Evolutionary conservation across 768 basidiomycete genomes (phyloP), one percentile per base, ranked within the genome.

Genomic region (Neoboletus brunneissimus): DNA sequence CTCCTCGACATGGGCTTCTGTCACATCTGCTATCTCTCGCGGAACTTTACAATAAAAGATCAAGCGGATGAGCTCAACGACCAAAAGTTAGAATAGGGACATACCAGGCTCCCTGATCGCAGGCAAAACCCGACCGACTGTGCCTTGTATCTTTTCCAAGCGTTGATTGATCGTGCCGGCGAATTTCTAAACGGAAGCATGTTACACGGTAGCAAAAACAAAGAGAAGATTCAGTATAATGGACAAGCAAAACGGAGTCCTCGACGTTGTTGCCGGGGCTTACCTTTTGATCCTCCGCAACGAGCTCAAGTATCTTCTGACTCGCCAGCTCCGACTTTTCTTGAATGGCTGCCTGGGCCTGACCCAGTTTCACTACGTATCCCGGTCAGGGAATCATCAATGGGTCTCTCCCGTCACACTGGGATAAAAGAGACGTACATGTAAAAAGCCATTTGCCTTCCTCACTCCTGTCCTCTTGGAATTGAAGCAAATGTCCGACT

Each of bases 391-490:
- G n/a, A 15, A 12, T 34, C 32, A 53, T 27, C 20, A 2, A n/a
- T 7, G 1, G 11, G 9, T 34, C 25, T 16, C 27, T 25, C 13
- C 22, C 23, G 15, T 12, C 29, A 13, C 15, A 25, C 29, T 22
- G 6, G 11, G 7, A 37, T n/a, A 16, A 48, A 10, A 13, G 10
- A 11, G 13, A 58, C 57, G 42, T 38, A 63, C 62, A 16, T 11
- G 13, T 44, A 25, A 63, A 63, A n/a, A 43, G 16, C 15, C 54
- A 51, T 27, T 55, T 63, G 1, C 62, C 61, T 27, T 63, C 61
- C 34, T 55, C 61, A 8, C 57, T 63, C n/a, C 37, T 53, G 20
- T 63, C 61, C 10, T 63, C 61, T 55, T 63, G 61, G 40, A 63
- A 63, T 32, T 59, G 62, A 22, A 63, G 57, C n/a, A 63, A 22